A percentile compares a stretch with the other conserved stretches of the same genome.
Conservation (phyloP, 176 grass and related monocot genomes). For the Oryza nivara region DNA sequence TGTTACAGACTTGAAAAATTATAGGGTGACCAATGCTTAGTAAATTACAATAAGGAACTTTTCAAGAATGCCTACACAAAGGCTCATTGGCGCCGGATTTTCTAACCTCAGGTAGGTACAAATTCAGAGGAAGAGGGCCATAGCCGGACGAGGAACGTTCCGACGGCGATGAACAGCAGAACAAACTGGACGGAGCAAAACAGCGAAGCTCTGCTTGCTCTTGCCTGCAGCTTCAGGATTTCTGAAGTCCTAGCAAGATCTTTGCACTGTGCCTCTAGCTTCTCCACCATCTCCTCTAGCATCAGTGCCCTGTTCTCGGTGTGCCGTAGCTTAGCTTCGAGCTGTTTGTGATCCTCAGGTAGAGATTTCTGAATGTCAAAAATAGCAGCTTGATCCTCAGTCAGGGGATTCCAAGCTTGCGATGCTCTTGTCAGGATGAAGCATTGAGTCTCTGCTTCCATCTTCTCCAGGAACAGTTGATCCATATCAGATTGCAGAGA, state of each 20-base stretch:
- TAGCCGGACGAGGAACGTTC: slow-evolving; percentile 50
- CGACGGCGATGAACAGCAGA: slow-evolving; percentile 51
- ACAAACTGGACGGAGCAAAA: slow-evolving; percentile 72
- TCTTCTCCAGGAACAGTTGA: slow-evolving; percentile 65
- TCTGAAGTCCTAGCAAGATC: slow-evolving; percentile 57
- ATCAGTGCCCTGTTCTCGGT: slow-evolving; percentile 49
- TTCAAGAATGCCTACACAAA: slow-evolving; percentile 46
- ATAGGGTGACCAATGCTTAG: slow-evolving; percentile 40
- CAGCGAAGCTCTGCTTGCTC: slow-evolving; percentile 55
- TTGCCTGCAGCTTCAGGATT: slow-evolving; percentile 65
- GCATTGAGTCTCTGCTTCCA: slow-evolving; percentile 74
- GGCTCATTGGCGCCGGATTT: not conserved
- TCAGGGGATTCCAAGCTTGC: slow-evolving; percentile 52
- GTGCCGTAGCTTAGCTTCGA: slow-evolving; percentile 55
- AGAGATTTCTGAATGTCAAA: slow-evolving; percentile 57
- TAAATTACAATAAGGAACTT: slow-evolving; percentile 52
- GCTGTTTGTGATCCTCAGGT: slow-evolving; percentile 41
- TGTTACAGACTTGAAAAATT: slow-evolving; percentile 54
- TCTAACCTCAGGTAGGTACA: slow-evolving; percentile 83
- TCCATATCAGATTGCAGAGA: slow-evolving; percentile 62
- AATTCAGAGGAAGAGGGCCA: slow-evolving; percentile 58
- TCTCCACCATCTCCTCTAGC: slow-evolving; percentile 60
- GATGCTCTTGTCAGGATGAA: slow-evolving; percentile 74
- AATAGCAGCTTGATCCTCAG: slow-evolving; percentile 46
- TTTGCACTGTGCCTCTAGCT: slow-evolving; percentile 62